Conservation (phyloP, 2,329 filamentous ascomycete species). For the Cryphonectria naterciae region DNA sequence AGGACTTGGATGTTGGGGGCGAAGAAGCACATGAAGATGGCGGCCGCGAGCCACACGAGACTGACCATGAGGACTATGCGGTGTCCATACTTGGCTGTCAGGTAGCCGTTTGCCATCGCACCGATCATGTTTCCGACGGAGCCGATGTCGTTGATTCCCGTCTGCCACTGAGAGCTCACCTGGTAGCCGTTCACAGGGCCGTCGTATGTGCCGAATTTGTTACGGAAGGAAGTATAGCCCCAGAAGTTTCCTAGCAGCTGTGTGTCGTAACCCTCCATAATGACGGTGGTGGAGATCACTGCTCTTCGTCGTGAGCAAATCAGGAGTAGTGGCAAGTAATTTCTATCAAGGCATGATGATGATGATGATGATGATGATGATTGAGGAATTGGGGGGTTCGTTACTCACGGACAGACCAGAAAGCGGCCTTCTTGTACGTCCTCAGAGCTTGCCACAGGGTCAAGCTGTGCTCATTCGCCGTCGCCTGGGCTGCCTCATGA, state of each 20-base stretch:
- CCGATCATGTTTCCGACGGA: constrained; percentile 44
- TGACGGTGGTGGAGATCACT: constrained; percentile 50
- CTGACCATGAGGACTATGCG: constrained; percentile 47
- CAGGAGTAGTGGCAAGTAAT: background rate
- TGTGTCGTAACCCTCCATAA: constrained; percentile 58
- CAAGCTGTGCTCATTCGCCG: constrained; percentile 43
- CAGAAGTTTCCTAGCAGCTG: constrained; percentile 52
- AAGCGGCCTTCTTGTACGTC: constrained; percentile 45
- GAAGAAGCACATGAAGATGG: constrained; percentile 56
- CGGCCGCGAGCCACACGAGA: constrained; percentile 46
- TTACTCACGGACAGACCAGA: constrained; percentile 45
- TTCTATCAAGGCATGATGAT: background rate
- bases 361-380: no score
- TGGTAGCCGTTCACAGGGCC: constrained; percentile 45
- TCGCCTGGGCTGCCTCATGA: constrained; percentile 42
- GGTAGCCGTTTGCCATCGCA: constrained; percentile 47
- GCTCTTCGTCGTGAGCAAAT: background rate
- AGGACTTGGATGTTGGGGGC: constrained; percentile 48
- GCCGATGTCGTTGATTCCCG: constrained; percentile 46
- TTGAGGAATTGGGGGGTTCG: no score
- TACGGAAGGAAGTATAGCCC: constrained; percentile 45
- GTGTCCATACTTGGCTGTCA: constrained; percentile 48
- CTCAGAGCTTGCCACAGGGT: constrained; percentile 41
- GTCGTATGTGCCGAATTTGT: constrained; percentile 45
- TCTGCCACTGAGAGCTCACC: constrained; percentile 57